Evolutionary conservation across 1,284 basidiomycete species (phyloP), one percentile per base, ranked within the genome.

Genomic region (Rhizopogon hawkerae): DNA sequence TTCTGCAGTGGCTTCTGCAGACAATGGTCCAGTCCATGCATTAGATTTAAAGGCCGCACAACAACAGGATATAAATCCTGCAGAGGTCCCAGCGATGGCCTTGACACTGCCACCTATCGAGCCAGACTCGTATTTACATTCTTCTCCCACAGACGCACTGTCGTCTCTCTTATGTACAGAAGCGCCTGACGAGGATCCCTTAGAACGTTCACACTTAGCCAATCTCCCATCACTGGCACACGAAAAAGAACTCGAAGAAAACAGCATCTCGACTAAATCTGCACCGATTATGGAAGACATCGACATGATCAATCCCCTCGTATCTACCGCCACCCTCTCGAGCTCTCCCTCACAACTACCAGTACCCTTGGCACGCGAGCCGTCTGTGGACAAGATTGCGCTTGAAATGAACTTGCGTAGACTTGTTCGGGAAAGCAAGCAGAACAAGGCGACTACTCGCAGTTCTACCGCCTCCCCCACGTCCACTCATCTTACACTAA

Each of bases 381-480:
- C 34, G 13, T 13, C 44, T 29, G 11, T 9, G 33, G 35, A 53
- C 50, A 47, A 46, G 4, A 16, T 53, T 13, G 14, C 60, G 11
- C 68, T 69, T 63, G 73, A 75, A 54, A 65, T 69, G 43, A 58
- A 64, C 39, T 53, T 76, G 47, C 63, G 73, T 34, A 61, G 60
- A 41, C 53, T 73, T 34, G 74, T 74, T 43, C 52, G 73, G 49
- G 63, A 67, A 47, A 75, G 71, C 53, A 69, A 70, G 58, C 66
- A 59, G 51, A 59, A 55, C 24, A 68, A 58, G 53, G 37, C 47
- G 9, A 60, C 52, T 45, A 21, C 46, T 36, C 43, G 21, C 21
- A 48, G 16, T 35, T 33, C 29, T 43, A 50, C 44, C 13, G 33
- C 9, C 23, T 37, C 42, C 26, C 11, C 37, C 42, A 26, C 29